Evolutionary conservation across 805 yeast species (phyloP).

Genomic region (Hanseniaspora hatyaiensis): DNA sequence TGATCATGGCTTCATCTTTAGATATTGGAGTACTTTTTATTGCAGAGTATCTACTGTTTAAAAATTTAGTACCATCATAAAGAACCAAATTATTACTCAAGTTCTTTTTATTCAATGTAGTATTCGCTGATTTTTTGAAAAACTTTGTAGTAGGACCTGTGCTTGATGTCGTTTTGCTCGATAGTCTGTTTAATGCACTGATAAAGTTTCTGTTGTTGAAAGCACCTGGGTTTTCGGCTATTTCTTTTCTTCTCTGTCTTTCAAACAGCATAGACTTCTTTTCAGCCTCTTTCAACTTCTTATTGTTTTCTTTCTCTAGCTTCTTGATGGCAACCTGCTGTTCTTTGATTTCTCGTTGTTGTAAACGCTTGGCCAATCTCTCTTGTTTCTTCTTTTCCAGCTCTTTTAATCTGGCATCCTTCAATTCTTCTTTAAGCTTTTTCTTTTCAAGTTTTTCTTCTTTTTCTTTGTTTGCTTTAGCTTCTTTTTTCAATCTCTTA

Average conservation of each 20-base stretch:
- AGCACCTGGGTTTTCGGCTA: no score
- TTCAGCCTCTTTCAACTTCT: slow-evolving; percentile 1
- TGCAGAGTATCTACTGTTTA: not conserved
- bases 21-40: not conserved
- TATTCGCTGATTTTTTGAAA: no score
- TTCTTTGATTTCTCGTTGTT: not conserved
- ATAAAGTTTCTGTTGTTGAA: not conserved
- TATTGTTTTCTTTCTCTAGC: slow-evolving; percentile 8
- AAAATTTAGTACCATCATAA: not conserved
- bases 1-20: not conserved
- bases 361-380: not conserved
- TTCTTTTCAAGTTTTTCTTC: slow-evolving; percentile 3
- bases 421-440: slow-evolving; percentile 1
- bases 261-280: not conserved
- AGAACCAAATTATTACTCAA: no score
- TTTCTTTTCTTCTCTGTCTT: not conserved
- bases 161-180: not conserved
- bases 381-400: not conserved
- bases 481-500: slow-evolving; percentile 1
- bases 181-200: not conserved
- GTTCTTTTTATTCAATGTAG: no score
- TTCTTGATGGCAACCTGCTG: slow-evolving; percentile 3
- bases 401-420: not conserved
- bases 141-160: no score
- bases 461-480: not conserved